These are phyloP conservation scores for Leccinum huronense DNA, from an alignment of 1,284 basidiomycete genomes.

Conservation along the genomic window DNA sequence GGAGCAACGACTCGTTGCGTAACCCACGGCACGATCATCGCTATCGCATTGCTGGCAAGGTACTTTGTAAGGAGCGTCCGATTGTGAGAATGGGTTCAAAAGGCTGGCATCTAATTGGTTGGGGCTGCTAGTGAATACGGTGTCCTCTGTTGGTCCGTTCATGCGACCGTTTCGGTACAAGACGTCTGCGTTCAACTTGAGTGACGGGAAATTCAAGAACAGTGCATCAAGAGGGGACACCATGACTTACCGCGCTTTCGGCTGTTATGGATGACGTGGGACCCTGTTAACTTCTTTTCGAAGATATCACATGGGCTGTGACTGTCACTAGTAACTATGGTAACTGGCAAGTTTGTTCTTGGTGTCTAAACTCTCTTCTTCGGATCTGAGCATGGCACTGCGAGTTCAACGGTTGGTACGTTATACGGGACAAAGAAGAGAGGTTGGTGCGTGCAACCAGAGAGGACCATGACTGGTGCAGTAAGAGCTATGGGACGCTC, in stretches of 20 bases:
- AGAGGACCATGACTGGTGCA: too few relatives aligned
- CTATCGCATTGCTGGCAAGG: conserved; percentile 39
- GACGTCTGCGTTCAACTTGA: conserved; percentile 41
- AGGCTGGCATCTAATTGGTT: conserved; percentile 43
- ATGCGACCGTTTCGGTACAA: conserved; percentile 34
- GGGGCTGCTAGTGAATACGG: conserved; percentile 35
- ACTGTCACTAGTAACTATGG: conserved; percentile 65
- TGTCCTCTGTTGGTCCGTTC: conserved; percentile 31
- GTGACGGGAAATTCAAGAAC: conserved; percentile 30
- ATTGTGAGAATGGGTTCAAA: conserved; percentile 24
- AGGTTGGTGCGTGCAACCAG: too few relatives aligned
- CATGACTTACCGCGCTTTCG: conserved; percentile 60
- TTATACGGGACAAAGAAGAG: too few relatives aligned
- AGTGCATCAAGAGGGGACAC: not conserved
- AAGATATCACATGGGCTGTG: conserved; percentile 80
- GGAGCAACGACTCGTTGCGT: conserved; percentile 38
- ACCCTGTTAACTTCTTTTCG: conserved; percentile 72
- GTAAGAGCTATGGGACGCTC: too few relatives aligned
- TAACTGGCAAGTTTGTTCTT: conserved; percentile 65
- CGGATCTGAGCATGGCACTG: conserved; percentile 13
- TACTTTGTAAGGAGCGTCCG: conserved; percentile 27
- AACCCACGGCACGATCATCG: conserved; percentile 36
- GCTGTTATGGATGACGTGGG: conserved; percentile 74
- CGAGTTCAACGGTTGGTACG: not conserved
- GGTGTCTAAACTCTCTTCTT: conserved; percentile 40